Evolutionary conservation across 306 rosid genomes (phyloP).

Genomic region (Cicer arietinum): DNA sequence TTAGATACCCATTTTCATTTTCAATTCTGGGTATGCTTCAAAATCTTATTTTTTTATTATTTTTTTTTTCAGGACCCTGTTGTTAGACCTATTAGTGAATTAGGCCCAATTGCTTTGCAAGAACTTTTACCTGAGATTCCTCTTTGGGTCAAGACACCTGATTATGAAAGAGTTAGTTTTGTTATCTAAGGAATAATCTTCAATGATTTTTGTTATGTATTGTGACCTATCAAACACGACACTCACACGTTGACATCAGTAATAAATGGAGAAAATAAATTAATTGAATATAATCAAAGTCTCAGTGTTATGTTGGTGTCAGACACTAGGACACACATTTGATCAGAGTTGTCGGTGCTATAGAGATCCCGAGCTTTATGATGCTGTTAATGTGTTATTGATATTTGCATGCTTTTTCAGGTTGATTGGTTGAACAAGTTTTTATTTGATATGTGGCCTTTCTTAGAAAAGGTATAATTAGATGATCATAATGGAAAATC

Average conservation of each 20-base stretch:
- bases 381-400: constrained; percentile 33
- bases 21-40: constrained; percentile 20
- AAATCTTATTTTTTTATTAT: constrained; percentile 38
- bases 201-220: background rate
- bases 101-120: constrained; percentile 71
- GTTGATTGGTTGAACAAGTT: constrained; percentile 88
- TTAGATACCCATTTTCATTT: constrained; percentile 17
- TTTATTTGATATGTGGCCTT: constrained; percentile 80
- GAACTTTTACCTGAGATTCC: constrained; percentile 88
- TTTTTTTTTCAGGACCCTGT: constrained; percentile 73
- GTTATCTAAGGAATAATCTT: constrained; percentile 5
- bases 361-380: background rate
- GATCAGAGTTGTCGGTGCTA: too few species aligned
- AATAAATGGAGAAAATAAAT: too few species aligned
- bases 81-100: constrained; percentile 69
- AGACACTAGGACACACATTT: too few species aligned
- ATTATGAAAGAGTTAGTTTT: constrained; percentile 80
- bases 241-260: too few species aligned
- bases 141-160: constrained; percentile 83
- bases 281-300: too few species aligned
- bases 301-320: too few species aligned
- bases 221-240: background rate
- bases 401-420: constrained; percentile 54
- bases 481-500: constrained; percentile 39
- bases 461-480: constrained; percentile 77